phyloP scores from a whole-genome alignment of 371 early-diverging fungal genomes.

The Funneliformis caledonium region DNA sequence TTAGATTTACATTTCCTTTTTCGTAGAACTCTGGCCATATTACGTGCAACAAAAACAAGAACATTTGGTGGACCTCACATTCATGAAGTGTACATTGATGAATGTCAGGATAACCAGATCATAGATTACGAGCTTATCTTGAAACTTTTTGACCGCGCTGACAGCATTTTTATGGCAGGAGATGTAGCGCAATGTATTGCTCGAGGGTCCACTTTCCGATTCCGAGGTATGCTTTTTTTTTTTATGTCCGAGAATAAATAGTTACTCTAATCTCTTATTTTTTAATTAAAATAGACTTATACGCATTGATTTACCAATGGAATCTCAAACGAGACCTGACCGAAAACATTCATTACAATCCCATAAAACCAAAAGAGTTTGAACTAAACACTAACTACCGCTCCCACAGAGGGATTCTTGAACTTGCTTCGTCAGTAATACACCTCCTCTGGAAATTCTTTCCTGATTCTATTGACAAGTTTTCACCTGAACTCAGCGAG shows the following conservation, averaged over 20 bases:
- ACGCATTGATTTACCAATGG: conserved; percentile 1
- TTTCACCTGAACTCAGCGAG: background rate
- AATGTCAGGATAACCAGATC: conserved; percentile 19
- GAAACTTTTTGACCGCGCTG: conserved; percentile 15
- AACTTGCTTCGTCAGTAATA: conserved; percentile 17
- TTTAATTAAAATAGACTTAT: background rate
- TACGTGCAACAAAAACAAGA: background rate
- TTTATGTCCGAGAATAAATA: background rate
- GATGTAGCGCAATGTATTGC: conserved; percentile 36
- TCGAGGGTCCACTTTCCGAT: conserved; percentile 29
- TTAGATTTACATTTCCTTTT: background rate
- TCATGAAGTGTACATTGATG: conserved; percentile 39
- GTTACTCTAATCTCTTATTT: background rate
- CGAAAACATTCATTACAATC: background rate
- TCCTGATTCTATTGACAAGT: conserved; percentile 9
- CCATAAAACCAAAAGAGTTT: background rate
- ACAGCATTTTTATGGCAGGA: conserved; percentile 18
- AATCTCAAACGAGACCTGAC: background rate
- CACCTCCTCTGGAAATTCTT: background rate
- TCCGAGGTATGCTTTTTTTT: conserved; percentile 13
- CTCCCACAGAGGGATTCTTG: conserved; percentile 18
- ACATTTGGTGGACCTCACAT: conserved; percentile 4
- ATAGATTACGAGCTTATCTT: conserved; percentile 22
- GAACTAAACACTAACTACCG: conserved; percentile 20
- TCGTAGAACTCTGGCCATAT: conserved; percentile 8